Percentiles rank a stretch among this genome's conserved stretches.
phyloP scores from a whole-genome alignment of 495 filamentous ascomycete genomes.

The Penicillium desertorum region DNA sequence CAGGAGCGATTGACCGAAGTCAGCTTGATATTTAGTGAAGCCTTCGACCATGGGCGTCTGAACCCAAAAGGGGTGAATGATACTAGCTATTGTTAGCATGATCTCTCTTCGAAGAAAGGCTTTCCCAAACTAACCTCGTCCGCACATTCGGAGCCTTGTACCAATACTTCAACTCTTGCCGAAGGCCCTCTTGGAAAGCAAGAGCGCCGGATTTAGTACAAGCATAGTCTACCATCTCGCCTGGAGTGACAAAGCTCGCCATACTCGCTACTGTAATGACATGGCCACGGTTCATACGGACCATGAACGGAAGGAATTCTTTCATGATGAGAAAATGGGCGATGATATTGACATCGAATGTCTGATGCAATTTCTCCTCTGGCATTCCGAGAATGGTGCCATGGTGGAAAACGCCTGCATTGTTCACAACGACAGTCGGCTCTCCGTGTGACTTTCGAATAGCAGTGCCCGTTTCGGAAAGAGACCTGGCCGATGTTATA shows the following conservation, averaged over 20 bases:
- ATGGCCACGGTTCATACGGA: slow-evolving; percentile 52
- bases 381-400: slow-evolving; percentile 36
- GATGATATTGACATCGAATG: slow-evolving; percentile 51
- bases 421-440: slow-evolving; percentile 52
- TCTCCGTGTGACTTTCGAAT: slow-evolving; percentile 36
- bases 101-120: neutral
- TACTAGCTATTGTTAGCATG: slow-evolving; percentile 11
- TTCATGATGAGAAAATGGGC: slow-evolving; percentile 47
- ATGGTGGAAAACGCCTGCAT: slow-evolving; percentile 43
- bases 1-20: slow-evolving; percentile 49
- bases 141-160: slow-evolving; percentile 27
- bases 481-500: neutral
- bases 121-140: slow-evolving; percentile 21
- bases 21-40: slow-evolving; percentile 51
- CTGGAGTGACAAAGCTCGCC: slow-evolving; percentile 40
- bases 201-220: slow-evolving; percentile 48
- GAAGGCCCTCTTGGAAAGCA: slow-evolving; percentile 45
- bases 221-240: slow-evolving; percentile 43
- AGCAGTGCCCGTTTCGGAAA: neutral
- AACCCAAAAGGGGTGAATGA: slow-evolving; percentile 48
- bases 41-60: slow-evolving; percentile 57
- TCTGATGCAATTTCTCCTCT: slow-evolving; percentile 31
- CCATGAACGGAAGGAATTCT: slow-evolving; percentile 56
- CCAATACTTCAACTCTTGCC: slow-evolving; percentile 25
- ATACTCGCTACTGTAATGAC: slow-evolving; percentile 50